A percentile compares a stretch with the other conserved stretches of the same genome.
Conservation (phyloP, 225 moss, liverwort and hornwort genomes). For the Pseudisothecium myosuroides region DNA sequence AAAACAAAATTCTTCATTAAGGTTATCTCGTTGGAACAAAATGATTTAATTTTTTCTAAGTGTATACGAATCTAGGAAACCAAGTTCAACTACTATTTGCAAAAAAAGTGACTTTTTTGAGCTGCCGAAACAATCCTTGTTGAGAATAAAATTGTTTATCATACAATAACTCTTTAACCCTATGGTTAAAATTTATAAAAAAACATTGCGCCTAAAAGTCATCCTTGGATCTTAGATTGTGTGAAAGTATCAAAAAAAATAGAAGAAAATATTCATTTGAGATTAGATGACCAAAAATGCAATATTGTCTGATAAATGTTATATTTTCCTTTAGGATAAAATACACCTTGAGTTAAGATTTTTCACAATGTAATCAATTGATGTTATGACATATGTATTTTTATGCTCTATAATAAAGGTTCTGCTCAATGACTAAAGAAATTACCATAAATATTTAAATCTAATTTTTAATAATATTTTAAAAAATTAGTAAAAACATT, state of each 20-base stretch:
- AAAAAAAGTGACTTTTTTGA: not conserved
- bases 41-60: fast-evolving
- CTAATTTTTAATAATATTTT: no score
- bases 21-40: not conserved
- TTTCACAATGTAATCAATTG: not conserved
- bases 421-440: not conserved
- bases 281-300: not conserved
- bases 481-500: not conserved
- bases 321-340: fast-evolving
- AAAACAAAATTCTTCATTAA: no score
- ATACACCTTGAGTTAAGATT: not conserved
- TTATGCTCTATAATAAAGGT: no score
- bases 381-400: no score
- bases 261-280: not conserved
- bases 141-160: not conserved
- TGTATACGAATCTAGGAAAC: not conserved
- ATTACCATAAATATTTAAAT: not conserved
- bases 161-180: not conserved
- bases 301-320: not conserved
- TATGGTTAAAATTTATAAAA: not conserved
- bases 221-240: fast-evolving
- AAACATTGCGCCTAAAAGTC: not conserved
- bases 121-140: not conserved
- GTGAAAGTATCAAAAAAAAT: not conserved
- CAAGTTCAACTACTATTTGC: not conserved